Base-by-base conservation (phyloP, 208 protist species). In the Trypanosoma cruzi region DNA sequence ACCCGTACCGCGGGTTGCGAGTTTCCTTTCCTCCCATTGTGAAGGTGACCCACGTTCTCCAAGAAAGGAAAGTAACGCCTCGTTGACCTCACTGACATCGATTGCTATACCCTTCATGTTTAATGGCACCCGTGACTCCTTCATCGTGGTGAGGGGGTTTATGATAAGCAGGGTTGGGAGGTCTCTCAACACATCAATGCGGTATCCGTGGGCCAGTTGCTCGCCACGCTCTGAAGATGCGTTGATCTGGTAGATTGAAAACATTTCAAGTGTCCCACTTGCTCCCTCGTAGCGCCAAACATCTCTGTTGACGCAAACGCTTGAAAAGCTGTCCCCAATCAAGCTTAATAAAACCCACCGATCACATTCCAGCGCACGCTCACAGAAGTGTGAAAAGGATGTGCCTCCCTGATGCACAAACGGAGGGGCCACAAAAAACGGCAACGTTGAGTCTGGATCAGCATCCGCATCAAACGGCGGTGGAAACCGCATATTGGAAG, bases 331-430 rank as follows among this genome's bases (percentile, higher is more conserved):
- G 56, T 75, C 74, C 55, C 81, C 81, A 32, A 80, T 46, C 20
- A 95, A 46, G 44, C 78, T 73, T 4, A 93, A 62, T 10, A 95
- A 49, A 64, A 95, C 69, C 87, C 90, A 95, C 53, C 77, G 78
- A 59, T 89, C 76, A 0, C 52, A 57, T 46, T 70, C 37, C 4
- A 75, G 29, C 1, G 84, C 81, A 34, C 62, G 64, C 14, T 36
- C 24, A 69, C 89, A 95, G 56, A 91, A 76, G 13, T 71, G 22
- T 34, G 55, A 42, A 29, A 92, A 77, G 6, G 75, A 36, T 34
- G 74, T 56, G 57, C 57, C 64, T 42, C 64, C 53, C n/a, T 66
- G 46, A 10, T 79, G 42, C 3, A 92, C 89, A 69, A 88, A 95
- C 16, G 52, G 26, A 2, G 88, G 88, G 2, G 68, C 61, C 10